Percentiles rank a stretch among this genome's conserved stretches.
These are phyloP conservation scores for Pythium chondricola DNA, from an alignment of 352 stramenopile genomes.

Conservation along the genomic window DNA sequence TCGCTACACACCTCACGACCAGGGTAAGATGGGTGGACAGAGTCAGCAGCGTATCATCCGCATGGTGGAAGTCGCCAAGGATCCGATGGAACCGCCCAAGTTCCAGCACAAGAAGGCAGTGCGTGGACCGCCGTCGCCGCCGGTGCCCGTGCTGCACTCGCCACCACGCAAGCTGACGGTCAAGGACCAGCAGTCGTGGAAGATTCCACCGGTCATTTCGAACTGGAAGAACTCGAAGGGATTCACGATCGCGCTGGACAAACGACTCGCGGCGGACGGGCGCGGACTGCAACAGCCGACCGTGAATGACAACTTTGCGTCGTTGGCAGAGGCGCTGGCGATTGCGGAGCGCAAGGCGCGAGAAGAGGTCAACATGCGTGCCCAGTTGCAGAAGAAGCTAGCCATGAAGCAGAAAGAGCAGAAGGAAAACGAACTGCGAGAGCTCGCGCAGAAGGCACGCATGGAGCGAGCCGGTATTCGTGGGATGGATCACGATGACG, in stretches of 20 bases:
- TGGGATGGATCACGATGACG: conserved; percentile 26
- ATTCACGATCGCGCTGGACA: conserved; percentile 99
- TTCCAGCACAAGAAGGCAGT: conserved; percentile 98
- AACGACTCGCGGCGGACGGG: conserved; percentile 97
- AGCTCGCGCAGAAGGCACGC: conserved; percentile 90
- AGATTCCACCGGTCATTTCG: conserved; percentile 98
- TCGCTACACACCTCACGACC: conserved; percentile 80
- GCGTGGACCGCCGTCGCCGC: conserved; percentile 80
- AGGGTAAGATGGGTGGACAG: conserved; percentile 46
- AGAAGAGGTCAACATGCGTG: conserved; percentile 96
- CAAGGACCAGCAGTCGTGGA: conserved; percentile 95
- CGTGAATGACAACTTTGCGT: conserved; percentile 99
- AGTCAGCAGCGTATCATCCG: conserved; percentile 95
- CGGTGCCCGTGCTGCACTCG: conserved; percentile 90
- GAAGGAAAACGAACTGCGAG: conserved; percentile 94
- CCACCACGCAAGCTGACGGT: conserved; percentile 91
- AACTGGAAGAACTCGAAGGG: conserved; percentile 99
- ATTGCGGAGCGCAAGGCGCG: conserved; percentile 96
- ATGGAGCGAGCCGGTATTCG: conserved; percentile 86
- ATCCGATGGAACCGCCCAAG: conserved; percentile 99
- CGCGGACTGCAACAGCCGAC: conserved; percentile 93
- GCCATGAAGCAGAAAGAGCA: conserved; percentile 92
- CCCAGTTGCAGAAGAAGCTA: conserved; percentile 83
- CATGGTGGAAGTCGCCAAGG: conserved; percentile 97
- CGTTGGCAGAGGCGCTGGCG: conserved; percentile 94